Percentiles rank a stretch among this genome's conserved stretches.
phyloP scores from a whole-genome alignment of 148 eudicot genomes.

The Rhododendron simsii region DNA sequence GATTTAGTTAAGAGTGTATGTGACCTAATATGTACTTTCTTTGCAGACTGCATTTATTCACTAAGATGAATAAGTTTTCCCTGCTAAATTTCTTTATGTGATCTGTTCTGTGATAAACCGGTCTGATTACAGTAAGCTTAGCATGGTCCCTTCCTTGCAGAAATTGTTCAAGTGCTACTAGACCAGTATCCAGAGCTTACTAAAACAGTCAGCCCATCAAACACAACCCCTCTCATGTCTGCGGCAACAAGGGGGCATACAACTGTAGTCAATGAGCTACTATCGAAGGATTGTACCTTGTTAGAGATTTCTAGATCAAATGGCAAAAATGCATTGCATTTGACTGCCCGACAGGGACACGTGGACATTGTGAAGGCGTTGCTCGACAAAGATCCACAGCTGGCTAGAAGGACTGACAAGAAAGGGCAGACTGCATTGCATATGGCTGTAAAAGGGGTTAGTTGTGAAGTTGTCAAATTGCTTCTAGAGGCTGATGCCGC shows the following conservation, averaged over 20 bases:
- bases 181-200: conserved; percentile 62
- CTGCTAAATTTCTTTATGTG: neutral
- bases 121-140: neutral
- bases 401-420: conserved; percentile 77
- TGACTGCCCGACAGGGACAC: conserved; percentile 81
- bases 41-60: neutral
- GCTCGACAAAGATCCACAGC: conserved; percentile 58
- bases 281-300: conserved; percentile 66
- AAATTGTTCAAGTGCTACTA: conserved; percentile 63
- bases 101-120: neutral
- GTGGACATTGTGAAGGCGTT: conserved; percentile 69
- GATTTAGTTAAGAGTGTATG: neutral
- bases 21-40: neutral
- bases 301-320: conserved; percentile 61
- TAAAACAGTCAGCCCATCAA: conserved; percentile 62
- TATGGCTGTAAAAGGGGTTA: conserved; percentile 89
- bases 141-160: conserved; percentile 31
- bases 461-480: conserved; percentile 70
- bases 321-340: conserved; percentile 84
- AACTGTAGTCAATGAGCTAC: conserved; percentile 59
- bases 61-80: neutral
- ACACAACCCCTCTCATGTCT: conserved; percentile 75
- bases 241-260: conserved; percentile 80
- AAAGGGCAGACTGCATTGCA: conserved; percentile 87
- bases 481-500: conserved; percentile 79